Evolutionary conservation across 164 flowering plant genomes (phyloP), one percentile per base, ranked within the genome.

Genomic region (Vitis rupestris): DNA sequence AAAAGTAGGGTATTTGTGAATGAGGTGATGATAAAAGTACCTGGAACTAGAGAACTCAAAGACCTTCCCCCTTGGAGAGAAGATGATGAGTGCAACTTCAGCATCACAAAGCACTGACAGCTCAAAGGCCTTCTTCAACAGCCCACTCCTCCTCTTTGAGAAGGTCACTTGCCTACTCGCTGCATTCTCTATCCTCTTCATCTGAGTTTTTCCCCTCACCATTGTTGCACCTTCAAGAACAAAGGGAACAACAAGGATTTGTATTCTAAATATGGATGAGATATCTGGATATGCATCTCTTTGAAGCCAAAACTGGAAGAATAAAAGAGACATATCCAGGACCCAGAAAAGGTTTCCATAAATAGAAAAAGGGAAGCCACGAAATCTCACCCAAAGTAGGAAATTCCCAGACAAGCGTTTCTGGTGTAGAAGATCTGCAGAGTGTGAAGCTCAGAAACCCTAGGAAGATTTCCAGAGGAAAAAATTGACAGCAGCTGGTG

Each of bases 141-240:
- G 68, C 16, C 88, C 86, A 50, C 74, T 85, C 61, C 84, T 77
- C 10, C 87, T 30, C 81, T 84, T 84, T 9, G 85, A 82, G 64
- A 84, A 84, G 13, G 85, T 82, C 3, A 85, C 88, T 78, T 85
- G 88, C 73, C 88, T 83, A 72, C 88, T 83, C 10, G 85, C 70
- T 1, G 79, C 80, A 58, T 85, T 85, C 67, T 85, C 88, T 70
- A 85, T 85, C 17, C 83, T 74, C 81, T 75, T 85, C 86, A 85
- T 76, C 72, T 81, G 82, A 44, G 84, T 83, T 62, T 83, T 85
- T 9, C 88, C 86, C 59, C 88, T 83, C 80, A 81, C 86, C 88
- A 85, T 85, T 44, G 52, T 62, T 16, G 0, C 30, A 15, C 37
- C 60, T 60, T 30, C 59, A 50, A 19, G n/a, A 37, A 55, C 29